Conservation (phyloP, 2,329 filamentous ascomycete genomes). For the Thielaviopsis ethacetica region DNA sequence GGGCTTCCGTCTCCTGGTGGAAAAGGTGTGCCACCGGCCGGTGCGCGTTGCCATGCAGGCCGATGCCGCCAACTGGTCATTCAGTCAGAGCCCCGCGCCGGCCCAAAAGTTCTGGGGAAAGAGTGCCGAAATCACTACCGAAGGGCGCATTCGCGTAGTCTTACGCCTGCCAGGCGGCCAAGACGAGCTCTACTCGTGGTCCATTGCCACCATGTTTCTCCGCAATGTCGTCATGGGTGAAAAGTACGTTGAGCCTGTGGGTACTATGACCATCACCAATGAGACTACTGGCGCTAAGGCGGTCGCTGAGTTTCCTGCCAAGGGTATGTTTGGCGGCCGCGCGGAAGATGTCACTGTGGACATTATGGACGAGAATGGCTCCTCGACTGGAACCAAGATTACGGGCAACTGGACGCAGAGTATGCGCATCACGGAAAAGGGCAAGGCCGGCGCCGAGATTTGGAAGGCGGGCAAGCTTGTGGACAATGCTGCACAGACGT, state of each 20-base stretch:
- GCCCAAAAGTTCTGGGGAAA: conserved; percentile 99
- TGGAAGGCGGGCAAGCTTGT: conserved; percentile 71
- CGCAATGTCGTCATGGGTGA: conserved; percentile 95
- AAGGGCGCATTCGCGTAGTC: conserved; percentile 66
- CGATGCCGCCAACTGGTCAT: conserved; percentile 70
- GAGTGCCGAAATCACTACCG: conserved; percentile 82
- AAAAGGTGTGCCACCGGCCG: conserved; percentile 87
- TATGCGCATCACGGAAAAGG: conserved; percentile 47
- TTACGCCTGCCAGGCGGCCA: conserved; percentile 48
- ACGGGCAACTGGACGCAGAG: conserved; percentile 71
- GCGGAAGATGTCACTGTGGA: conserved; percentile 78
- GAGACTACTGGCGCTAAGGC: conserved; percentile 74
- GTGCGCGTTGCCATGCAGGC: conserved; percentile 89
- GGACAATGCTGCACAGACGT: conserved; percentile 60
- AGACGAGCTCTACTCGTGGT: conserved; percentile 81
- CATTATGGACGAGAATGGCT: conserved; percentile 49
- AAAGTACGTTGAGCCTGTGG: conserved; percentile 93
- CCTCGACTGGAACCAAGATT: conserved; percentile 49
- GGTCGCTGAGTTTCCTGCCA: conserved; percentile 78
- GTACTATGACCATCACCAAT: conserved; percentile 71
- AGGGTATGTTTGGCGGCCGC: conserved; percentile 92
- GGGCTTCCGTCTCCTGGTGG: conserved; percentile 80
- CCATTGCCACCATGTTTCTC: conserved; percentile 72
- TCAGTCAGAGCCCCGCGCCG: conserved; percentile 73
- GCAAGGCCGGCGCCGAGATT: conserved; percentile 43